Conservation (phyloP, 345 rosid genomes). For the Populus euphratica region DNA sequence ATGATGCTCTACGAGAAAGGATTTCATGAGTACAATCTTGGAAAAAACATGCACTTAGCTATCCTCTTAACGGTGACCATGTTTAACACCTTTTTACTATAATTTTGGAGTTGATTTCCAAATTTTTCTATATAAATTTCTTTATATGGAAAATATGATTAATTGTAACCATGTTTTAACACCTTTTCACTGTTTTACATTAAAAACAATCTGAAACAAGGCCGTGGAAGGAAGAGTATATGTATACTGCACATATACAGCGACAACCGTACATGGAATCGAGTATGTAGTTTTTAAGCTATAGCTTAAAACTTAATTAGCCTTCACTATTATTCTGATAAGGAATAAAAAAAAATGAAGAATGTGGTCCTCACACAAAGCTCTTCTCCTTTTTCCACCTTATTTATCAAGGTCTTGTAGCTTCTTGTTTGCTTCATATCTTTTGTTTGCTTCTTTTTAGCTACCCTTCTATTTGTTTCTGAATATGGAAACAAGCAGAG, state of each 20-base stretch:
- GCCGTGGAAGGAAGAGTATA: neutral
- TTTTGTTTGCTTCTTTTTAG: neutral
- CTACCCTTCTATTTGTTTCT: neutral
- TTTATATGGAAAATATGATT: neutral
- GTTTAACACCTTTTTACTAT: too few relatives aligned
- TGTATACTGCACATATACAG: neutral
- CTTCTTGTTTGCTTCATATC: slow-evolving; percentile 14
- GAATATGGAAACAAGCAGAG: slow-evolving; percentile 49
- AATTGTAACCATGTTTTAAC: neutral
- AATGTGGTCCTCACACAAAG: slow-evolving; percentile 39
- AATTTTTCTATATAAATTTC: neutral
- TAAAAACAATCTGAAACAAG: neutral
- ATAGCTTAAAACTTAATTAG: neutral
- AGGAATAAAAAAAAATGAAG: slow-evolving; percentile 29
- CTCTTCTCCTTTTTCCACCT: slow-evolving; percentile 8
- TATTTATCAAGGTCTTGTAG: neutral
- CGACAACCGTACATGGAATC: neutral
- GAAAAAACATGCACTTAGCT: too few relatives aligned
- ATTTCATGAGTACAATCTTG: too few relatives aligned
- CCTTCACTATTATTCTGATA: slow-evolving; percentile 14
- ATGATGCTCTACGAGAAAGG: too few relatives aligned
- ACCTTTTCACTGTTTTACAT: neutral
- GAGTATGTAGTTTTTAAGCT: neutral
- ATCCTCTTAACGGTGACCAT: too few relatives aligned
- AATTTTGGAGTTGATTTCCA: too few relatives aligned